Evolutionary conservation across 805 yeast genomes (phyloP).

Genomic region (Saccharomycopsis synnaedendra): DNA sequence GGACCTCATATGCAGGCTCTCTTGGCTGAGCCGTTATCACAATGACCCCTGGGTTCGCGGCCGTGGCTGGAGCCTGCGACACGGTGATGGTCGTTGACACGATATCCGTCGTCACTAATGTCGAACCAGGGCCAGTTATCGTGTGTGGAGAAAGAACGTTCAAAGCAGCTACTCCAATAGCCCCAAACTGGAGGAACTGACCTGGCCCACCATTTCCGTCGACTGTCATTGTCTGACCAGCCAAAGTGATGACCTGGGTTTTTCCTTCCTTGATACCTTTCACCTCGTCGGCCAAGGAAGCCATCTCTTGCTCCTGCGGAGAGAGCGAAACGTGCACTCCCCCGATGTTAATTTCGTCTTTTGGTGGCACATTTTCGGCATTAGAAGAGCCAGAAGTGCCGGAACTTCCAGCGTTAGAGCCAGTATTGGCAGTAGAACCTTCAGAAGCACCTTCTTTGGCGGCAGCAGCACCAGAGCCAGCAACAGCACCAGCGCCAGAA

Average conservation of each 20-base stretch:
- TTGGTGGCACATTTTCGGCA: too few relatives aligned
- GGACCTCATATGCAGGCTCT: too few relatives aligned
- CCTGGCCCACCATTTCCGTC: not conserved
- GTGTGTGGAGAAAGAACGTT: slow-evolving; percentile 12
- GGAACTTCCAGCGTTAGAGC: too few relatives aligned
- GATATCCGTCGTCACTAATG: slow-evolving; percentile 3
- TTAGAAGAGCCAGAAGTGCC: too few relatives aligned
- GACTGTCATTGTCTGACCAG: not conserved
- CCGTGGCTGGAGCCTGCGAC: not conserved
- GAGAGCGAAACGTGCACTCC: not conserved
- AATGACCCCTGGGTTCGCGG: not conserved
- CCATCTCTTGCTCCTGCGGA: not conserved
- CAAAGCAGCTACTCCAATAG: slow-evolving; percentile 14
- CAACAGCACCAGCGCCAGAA: not conserved
- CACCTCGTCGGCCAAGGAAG: not conserved
- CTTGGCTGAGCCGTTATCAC: not conserved
- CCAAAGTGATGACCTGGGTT: not conserved
- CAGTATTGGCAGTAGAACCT: too few relatives aligned
- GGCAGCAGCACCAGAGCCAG: too few relatives aligned
- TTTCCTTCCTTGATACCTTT: not conserved
- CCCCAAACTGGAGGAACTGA: slow-evolving; percentile 6
- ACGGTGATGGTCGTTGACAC: slow-evolving; percentile 12
- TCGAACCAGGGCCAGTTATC: slow-evolving; percentile 4
- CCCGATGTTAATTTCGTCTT: too few relatives aligned
- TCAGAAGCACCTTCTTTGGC: too few relatives aligned